Evolutionary conservation across 331 rosid species (phyloP).

Genomic region (Cucumis variabilis): DNA sequence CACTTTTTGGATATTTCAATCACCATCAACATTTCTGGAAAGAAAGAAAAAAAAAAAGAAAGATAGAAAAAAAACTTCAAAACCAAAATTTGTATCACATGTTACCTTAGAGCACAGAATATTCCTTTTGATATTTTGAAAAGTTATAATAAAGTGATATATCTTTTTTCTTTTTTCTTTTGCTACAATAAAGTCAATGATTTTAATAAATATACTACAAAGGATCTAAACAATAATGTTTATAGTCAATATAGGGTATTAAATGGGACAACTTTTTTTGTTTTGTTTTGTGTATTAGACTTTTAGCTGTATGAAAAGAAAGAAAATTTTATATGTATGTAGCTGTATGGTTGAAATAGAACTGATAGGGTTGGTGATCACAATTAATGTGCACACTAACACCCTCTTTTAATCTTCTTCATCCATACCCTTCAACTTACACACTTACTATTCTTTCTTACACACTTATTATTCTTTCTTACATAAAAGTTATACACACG

Average conservation of each 20-base stretch:
- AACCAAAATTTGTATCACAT: neutral
- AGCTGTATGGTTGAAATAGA: neutral
- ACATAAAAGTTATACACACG: too few species aligned
- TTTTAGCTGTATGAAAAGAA: neutral
- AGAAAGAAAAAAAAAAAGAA: too few species aligned
- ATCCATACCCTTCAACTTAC: neutral
- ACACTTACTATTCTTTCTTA: too few species aligned
- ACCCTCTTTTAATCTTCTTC: neutral
- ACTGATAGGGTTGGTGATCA: neutral
- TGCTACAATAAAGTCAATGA: neutral
- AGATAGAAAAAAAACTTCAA: too few species aligned
- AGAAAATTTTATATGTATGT: too few species aligned
- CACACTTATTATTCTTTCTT: neutral
- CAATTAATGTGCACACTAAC: neutral
- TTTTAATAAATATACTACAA: neutral
- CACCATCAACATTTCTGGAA: too few species aligned
- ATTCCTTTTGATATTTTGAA: neutral
- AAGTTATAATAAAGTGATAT: neutral
- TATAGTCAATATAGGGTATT: too few species aligned
- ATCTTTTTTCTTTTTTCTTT: neutral
- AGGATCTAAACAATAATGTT: neutral
- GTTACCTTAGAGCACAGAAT: neutral
- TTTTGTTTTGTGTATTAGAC: neutral
- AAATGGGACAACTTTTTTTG: neutral
- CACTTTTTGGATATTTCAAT: too few species aligned